Evolutionary conservation across 2,329 filamentous ascomycete species (phyloP), one percentile per base, ranked within the genome.

Genomic region (Phaeophleospora eucalypticola): DNA sequence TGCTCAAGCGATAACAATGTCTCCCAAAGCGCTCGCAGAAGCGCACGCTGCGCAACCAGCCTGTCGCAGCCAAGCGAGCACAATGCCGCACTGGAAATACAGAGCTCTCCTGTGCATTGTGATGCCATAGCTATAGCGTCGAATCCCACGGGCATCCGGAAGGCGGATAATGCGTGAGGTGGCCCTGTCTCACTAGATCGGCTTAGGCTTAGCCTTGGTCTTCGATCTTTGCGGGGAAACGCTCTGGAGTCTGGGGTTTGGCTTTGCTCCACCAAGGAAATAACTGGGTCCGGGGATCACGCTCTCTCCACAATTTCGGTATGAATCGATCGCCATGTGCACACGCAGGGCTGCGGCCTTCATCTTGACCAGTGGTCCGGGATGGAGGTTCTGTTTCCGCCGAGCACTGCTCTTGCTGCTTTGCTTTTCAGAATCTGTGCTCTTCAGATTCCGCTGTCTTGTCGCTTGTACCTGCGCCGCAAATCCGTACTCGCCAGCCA

Each of bases 101-200:
- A 29, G 24, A 29, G 24, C 24, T 29, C 24, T 29, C 7, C 24
- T 12, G 24, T 29, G 24, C 24, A 29, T 7, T 6, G 24, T 12
- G 12, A 29, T 12, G 24, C 6, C 24, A 29, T 6, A 29, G 24
- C 12, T 12, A 29, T 12, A 29, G 12, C 24, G 12, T 29, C 7
- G 24, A 29, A 29, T n/a, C 19, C 36, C 19, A 19, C 36, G 36
- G 6, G 4, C 36, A 12, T 17, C 15, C 36, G 36, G 36, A 37
- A 16, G 36, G 8, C 15, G 10, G 36, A 17, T 12, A n/a, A 37
- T 14, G 36, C 36, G 18, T 37, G 36, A 37, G 36, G 36, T 19
- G 36, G 8, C 12, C 16, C 6, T 37, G 36, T 37, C 36, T 37
- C 36, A 37, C 36, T 37, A 37, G 36, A 19, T 16, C 36, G 36